Evolutionary conservation across 2,329 filamentous ascomycete genomes (phyloP).

Genomic region (Penicillium sp.): DNA sequence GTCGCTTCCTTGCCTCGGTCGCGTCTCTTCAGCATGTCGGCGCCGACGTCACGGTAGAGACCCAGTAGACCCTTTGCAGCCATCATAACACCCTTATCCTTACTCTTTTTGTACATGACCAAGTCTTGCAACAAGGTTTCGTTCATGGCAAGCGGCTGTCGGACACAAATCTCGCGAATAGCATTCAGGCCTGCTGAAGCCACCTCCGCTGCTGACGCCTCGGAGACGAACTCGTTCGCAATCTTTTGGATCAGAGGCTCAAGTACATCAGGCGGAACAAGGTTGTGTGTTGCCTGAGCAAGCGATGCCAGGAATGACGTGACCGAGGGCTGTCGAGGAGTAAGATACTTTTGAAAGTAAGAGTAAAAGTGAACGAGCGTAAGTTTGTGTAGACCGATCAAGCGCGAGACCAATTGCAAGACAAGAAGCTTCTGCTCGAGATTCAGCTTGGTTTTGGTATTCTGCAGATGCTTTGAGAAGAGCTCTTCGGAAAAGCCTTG

Average conservation of each 20-base stretch:
- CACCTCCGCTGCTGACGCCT: constrained; percentile 86
- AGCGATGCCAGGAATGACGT: constrained; percentile 90
- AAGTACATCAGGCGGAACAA: constrained; percentile 87
- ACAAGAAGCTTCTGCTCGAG: constrained; percentile 88
- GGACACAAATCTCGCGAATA: constrained; percentile 87
- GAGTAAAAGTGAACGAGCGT: constrained; percentile 89
- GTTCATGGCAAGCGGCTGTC: constrained; percentile 93
- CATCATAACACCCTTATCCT: constrained; percentile 99
- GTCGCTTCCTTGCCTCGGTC: constrained; percentile 89
- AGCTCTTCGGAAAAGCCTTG: constrained; percentile 89
- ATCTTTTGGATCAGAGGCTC: constrained; percentile 93
- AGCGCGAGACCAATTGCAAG: constrained; percentile 80
- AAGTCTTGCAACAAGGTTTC: constrained; percentile 94
- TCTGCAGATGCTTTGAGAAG: constrained; percentile 88
- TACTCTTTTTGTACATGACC: constrained; percentile 92
- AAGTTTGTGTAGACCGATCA: constrained; percentile 89
- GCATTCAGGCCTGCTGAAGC: constrained; percentile 88
- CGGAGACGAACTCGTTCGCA: constrained; percentile 96
- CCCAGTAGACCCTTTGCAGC: constrained; percentile 87
- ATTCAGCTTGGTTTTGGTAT: constrained; percentile 75
- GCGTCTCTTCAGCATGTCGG: constrained; percentile 81
- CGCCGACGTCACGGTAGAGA: constrained; percentile 85
- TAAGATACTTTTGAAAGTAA: constrained; percentile 91
- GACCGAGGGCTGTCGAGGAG: constrained; percentile 80
- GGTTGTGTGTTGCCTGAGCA: constrained; percentile 83